phyloP scores from a whole-genome alignment of 257 asterid genomes.

The Verbascum thapsus region DNA sequence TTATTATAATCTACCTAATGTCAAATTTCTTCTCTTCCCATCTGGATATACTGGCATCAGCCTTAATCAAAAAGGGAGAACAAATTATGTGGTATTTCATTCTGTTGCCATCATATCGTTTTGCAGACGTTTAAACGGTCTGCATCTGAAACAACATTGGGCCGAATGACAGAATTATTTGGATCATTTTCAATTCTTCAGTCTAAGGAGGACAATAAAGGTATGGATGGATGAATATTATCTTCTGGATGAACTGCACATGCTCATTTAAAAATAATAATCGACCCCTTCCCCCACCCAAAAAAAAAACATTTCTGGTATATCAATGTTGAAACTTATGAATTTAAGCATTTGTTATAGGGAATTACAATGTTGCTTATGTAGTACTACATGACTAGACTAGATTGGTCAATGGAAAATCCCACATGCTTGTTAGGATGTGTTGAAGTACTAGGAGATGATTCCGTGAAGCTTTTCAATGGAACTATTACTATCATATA shows the following conservation, averaged over 20 bases:
- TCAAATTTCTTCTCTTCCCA: background rate
- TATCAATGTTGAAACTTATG: background rate
- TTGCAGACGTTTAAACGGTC: conserved; percentile 71
- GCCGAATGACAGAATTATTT: conserved; percentile 58
- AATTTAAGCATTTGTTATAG: too few relatives aligned
- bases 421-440: too few relatives aligned
- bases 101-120: conserved; percentile 26
- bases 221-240: conserved; percentile 37
- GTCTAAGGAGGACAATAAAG: conserved; percentile 60
- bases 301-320: background rate
- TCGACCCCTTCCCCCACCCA: too few relatives aligned
- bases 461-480: too few relatives aligned
- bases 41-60: background rate
- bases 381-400: too few relatives aligned
- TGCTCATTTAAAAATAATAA: background rate
- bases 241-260: conserved; percentile 15
- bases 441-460: too few relatives aligned
- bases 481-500: too few relatives aligned
- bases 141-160: conserved; percentile 70
- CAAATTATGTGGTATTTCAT: conserved; percentile 14
- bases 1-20: conserved; percentile 18
- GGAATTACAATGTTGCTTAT: too few relatives aligned
- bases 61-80: background rate
- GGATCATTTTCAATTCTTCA: conserved; percentile 64
- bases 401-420: too few relatives aligned